A percentile compares a stretch with the other conserved stretches of the same genome.
phyloP scores from a whole-genome alignment of 768 basidiomycete genomes.

The Collybia mongolica region DNA sequence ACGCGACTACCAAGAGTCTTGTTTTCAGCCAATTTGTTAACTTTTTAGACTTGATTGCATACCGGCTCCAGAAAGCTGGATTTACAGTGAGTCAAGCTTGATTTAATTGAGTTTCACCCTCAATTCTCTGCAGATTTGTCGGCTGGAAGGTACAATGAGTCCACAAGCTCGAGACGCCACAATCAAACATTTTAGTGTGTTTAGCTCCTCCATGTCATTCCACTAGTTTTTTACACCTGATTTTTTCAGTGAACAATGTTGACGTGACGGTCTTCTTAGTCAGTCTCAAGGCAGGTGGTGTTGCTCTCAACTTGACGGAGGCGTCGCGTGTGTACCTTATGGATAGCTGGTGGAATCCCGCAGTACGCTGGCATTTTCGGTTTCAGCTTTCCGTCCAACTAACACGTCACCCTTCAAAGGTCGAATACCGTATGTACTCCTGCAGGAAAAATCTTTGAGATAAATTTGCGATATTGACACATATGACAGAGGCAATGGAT shows the following conservation, averaged over 20 bases:
- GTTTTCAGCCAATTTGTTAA: slow-evolving; percentile 97
- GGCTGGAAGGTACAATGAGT: slow-evolving; percentile 96
- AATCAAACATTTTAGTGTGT: slow-evolving; percentile 89
- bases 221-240: not conserved
- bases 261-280: slow-evolving; percentile 98
- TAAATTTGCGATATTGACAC: too few relatives aligned
- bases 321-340: slow-evolving; percentile 94
- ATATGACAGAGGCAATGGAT: slow-evolving; percentile 86
- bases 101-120: not conserved
- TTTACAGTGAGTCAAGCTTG: slow-evolving; percentile 63
- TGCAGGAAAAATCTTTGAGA: too few relatives aligned
- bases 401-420: slow-evolving; percentile 30
- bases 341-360: slow-evolving; percentile 99
- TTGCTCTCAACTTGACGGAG: slow-evolving; percentile 86
- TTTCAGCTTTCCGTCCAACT: not conserved
- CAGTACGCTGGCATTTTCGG: slow-evolving; percentile 43
- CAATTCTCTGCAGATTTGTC: slow-evolving; percentile 63
- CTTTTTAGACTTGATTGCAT: slow-evolving; percentile 92
- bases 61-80: slow-evolving; percentile 86
- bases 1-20: slow-evolving; percentile 92
- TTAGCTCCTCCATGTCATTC: not conserved
- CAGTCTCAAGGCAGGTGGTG: slow-evolving; percentile 93
- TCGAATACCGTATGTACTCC: slow-evolving; percentile 71
- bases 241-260: slow-evolving; percentile 77
- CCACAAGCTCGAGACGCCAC: slow-evolving; percentile 94